phyloP scores from a whole-genome alignment of 2,329 filamentous ascomycete species.

The Claviceps monticola region DNA sequence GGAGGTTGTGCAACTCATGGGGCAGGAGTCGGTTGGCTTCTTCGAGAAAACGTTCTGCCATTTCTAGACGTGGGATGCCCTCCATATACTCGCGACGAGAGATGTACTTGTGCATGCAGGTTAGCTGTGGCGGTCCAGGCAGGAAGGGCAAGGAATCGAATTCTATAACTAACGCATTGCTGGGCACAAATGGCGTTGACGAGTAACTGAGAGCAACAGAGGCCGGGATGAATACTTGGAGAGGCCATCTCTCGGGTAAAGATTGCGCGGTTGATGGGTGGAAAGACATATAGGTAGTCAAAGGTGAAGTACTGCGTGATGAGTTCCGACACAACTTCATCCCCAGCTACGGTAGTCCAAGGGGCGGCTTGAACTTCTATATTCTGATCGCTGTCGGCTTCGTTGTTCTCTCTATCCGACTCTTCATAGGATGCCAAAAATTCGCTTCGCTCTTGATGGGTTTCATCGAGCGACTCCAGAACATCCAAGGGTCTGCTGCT shows the following conservation, averaged over 20 bases:
- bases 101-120: not conserved
- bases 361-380: not conserved
- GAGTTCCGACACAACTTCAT: conserved; percentile 2
- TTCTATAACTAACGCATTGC: conserved; percentile 3
- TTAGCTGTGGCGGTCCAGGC: not conserved
- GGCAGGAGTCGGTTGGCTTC: conserved; percentile 3
- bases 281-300: conserved; percentile 5
- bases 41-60: conserved; percentile 2
- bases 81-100: not conserved
- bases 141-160: not conserved
- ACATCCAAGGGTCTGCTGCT: conserved; percentile 2
- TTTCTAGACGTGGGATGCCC: not conserved
- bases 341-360: conserved; percentile 2
- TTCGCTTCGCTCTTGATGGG: not conserved
- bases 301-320: conserved; percentile 5
- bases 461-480: not conserved
- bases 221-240: not conserved
- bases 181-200: conserved; percentile 5
- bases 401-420: not conserved
- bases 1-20: not conserved
- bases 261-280: not conserved
- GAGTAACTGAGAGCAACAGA: conserved; percentile 2
- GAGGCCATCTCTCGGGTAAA: conserved; percentile 1
- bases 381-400: not conserved
- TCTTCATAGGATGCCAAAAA: not conserved